These are phyloP conservation scores for Polyplosphaeria fusca DNA, from an alignment of 495 filamentous ascomycete genomes.

Conservation along the genomic window DNA sequence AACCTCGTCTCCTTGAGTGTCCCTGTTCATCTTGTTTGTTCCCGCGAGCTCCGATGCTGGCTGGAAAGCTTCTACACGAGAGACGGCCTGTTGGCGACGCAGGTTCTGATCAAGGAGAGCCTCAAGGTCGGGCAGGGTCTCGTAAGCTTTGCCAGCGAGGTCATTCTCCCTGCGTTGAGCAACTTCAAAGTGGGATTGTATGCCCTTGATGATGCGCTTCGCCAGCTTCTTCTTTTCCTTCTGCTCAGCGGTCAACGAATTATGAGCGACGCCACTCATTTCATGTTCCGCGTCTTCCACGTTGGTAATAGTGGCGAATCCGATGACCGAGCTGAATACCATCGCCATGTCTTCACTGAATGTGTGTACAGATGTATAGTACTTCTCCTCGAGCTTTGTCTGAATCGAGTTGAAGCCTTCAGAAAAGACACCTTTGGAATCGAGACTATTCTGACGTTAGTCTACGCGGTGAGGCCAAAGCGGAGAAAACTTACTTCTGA, in stretches of 20 bases:
- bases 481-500: slow-evolving; percentile 50
- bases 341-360: slow-evolving; percentile 71
- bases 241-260: slow-evolving; percentile 57
- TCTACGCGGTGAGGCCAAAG: no score
- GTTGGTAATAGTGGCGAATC: slow-evolving; percentile 52
- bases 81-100: slow-evolving; percentile 11
- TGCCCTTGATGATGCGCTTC: slow-evolving; percentile 76
- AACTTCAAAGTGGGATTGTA: slow-evolving; percentile 73
- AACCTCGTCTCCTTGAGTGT: neutral
- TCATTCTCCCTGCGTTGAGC: slow-evolving; percentile 78
- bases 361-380: slow-evolving; percentile 68
- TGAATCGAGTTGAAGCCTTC: slow-evolving; percentile 62
- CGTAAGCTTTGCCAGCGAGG: slow-evolving; percentile 63
- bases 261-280: slow-evolving; percentile 48
- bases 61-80: slow-evolving; percentile 9
- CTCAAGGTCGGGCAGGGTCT: slow-evolving; percentile 71
- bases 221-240: slow-evolving; percentile 67
- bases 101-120: slow-evolving; percentile 57
- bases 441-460: no score
- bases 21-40: neutral
- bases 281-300: slow-evolving; percentile 53
- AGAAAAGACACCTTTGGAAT: slow-evolving; percentile 67
- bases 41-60: neutral
- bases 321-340: slow-evolving; percentile 66
- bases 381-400: slow-evolving; percentile 63